phyloP scores from a whole-genome alignment of 1,139 yeast species.

The Geotrichum phurueaensis region DNA sequence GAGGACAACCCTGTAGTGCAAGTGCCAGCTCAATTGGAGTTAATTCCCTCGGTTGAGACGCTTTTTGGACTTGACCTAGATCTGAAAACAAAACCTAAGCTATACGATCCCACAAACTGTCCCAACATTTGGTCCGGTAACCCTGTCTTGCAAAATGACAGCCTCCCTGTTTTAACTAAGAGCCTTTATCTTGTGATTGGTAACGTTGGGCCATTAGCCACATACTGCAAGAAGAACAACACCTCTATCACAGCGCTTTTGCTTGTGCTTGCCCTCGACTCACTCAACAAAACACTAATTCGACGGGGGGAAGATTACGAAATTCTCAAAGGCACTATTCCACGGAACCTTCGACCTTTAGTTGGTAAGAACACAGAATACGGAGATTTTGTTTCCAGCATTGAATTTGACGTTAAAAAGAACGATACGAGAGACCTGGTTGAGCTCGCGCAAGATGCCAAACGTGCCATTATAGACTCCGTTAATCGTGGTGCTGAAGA shows the following conservation, averaged over 20 bases:
- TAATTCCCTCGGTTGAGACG: background rate
- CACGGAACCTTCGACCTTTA: conserved; percentile 9
- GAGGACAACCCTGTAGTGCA: background rate
- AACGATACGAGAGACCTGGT: background rate
- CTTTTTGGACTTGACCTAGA: background rate
- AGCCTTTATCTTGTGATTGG: background rate
- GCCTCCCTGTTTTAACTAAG: background rate
- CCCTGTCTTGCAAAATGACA: background rate
- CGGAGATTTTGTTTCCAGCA: background rate
- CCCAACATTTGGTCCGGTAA: background rate
- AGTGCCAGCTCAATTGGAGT: background rate
- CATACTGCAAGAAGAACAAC: background rate
- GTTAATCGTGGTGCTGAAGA: background rate
- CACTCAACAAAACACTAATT: conserved; percentile 1
- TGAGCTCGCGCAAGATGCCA: background rate
- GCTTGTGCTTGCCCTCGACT: background rate
- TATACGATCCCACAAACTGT: background rate
- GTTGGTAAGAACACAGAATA: background rate
- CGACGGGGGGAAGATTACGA: background rate
- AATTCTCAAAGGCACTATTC: background rate
- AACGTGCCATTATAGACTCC: background rate
- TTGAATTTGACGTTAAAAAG: background rate
- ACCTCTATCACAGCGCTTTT: conserved; percentile 6
- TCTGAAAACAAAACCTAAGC: background rate
- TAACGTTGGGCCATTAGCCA: background rate